Evolutionary conservation across 1,284 basidiomycete species (phyloP), one percentile per base, ranked within the genome.

Genomic region (Cryptococcus jaspeensis): DNA sequence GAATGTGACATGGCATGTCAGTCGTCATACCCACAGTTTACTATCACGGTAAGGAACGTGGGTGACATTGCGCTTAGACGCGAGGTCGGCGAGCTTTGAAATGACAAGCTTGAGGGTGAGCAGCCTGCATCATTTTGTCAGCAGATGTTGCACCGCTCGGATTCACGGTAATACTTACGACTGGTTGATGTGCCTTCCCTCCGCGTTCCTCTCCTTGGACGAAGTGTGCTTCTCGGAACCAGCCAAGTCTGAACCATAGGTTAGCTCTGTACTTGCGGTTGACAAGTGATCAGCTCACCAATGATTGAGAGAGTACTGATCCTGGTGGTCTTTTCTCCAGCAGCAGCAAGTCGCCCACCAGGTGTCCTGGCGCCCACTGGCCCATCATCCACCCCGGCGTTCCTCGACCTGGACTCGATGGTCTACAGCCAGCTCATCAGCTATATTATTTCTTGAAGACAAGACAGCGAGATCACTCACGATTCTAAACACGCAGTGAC

Each of bases 31-130:
- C 20, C 32, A 75, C 65, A 84, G 73, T 77, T 98, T 98, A 47
- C 91, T 94, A 75, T 98, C 96, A 45, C 95, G 87, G 78, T 90
- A 99, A 3, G 95, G 95, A 13, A 98, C 87, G 70, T 96, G 91
- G 65, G 91, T 89, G 86, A 71, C 84, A 76, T 88, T 90, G 61
- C 84, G 83, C 75, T 88, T 89, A 0, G 87, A 82, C 15, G 89
- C 85, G 70, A 92, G 89, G 67, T 94, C 92, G 1, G 89, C 90
- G 3, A 95, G 80, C 7, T 90, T 93, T 0, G 86, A 85, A 61
- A 96, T 95, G 62, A 95, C 92, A 12, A 86, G 85, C 36, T 92
- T 92, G 9, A 96, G 84, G 1, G 92, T 95, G 18, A 96, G 82
- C 56, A 96, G 80, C 77, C 90, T 92, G 61, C 15, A n/a, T 18